phyloP scores from a whole-genome alignment of 2,329 filamentous ascomycete genomes.

The Elsinoe australis region DNA sequence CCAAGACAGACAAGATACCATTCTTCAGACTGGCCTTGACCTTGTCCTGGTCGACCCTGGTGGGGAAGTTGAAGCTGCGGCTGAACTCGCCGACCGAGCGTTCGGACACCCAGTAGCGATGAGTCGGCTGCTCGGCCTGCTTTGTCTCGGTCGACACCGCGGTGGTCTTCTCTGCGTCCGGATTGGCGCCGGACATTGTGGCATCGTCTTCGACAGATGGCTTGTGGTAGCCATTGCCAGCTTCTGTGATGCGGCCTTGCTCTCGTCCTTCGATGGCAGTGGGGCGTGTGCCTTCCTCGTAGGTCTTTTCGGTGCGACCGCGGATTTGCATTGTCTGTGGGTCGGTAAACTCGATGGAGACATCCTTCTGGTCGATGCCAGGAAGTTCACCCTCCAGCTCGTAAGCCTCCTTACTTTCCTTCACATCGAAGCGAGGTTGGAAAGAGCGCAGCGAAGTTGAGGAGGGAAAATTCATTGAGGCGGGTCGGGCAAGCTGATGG shows the following conservation, averaged over 20 bases:
- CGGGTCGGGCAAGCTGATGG: slow-evolving; percentile 28
- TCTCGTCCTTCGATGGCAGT: slow-evolving; percentile 39
- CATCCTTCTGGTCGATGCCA: slow-evolving; percentile 64
- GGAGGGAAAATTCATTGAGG: background rate
- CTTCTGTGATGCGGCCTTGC: slow-evolving; percentile 27
- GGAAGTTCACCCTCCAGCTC: slow-evolving; percentile 76
- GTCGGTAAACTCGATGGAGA: slow-evolving; percentile 73
- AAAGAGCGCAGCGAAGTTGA: slow-evolving; percentile 46
- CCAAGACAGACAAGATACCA: slow-evolving; percentile 49
- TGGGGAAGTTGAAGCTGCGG: slow-evolving; percentile 52
- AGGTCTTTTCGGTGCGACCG: slow-evolving; percentile 59
- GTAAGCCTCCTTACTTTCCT: slow-evolving; percentile 59
- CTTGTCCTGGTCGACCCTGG: slow-evolving; percentile 51
- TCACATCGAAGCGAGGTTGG: slow-evolving; percentile 70
- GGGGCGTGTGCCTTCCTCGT: slow-evolving; percentile 48
- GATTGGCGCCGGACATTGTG: slow-evolving; percentile 16
- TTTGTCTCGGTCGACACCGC: slow-evolving; percentile 17
- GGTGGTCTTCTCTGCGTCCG: slow-evolving; percentile 16
- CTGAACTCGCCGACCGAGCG: slow-evolving; percentile 53
- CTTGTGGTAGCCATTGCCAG: slow-evolving; percentile 39
- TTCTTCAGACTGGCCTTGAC: slow-evolving; percentile 55
- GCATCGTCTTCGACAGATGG: slow-evolving; percentile 57
- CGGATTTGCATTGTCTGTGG: slow-evolving; percentile 63
- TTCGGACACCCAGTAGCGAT: slow-evolving; percentile 62
- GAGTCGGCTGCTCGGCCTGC: slow-evolving; percentile 19